Evolutionary conservation across 2,329 filamentous ascomycete genomes (phyloP).

Genomic region (Neoascochyta sp.): DNA sequence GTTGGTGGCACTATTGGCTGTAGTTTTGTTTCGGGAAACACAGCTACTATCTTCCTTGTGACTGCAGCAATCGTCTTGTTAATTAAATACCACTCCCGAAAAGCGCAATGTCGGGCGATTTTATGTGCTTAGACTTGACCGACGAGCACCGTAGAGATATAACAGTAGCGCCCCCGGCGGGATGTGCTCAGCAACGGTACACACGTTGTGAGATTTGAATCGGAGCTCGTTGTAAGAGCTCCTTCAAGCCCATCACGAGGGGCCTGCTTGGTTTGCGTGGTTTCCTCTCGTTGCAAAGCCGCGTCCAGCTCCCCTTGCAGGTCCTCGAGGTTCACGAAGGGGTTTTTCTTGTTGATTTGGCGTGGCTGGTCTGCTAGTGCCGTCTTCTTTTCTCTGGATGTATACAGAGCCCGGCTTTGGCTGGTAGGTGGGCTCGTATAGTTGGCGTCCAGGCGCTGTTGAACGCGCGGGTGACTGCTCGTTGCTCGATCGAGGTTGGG

Average conservation of each 20-base stretch:
- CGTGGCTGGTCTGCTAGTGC: constrained; percentile 47
- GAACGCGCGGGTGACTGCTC: constrained; percentile 35
- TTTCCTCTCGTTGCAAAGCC: constrained; percentile 65
- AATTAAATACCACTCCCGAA: no score
- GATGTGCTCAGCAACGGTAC: no score
- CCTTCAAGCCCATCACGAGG: constrained; percentile 17
- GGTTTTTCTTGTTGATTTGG: constrained; percentile 64
- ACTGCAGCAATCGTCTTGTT: no score
- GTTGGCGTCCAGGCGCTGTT: constrained; percentile 50
- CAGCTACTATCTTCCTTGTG: no score
- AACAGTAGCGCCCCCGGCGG: no score
- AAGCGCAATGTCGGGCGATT: no score
- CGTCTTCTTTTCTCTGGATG: constrained; percentile 44
- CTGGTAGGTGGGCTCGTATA: constrained; percentile 74
- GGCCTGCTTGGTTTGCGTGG: constrained; percentile 12
- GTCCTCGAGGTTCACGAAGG: constrained; percentile 71
- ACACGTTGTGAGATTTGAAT: no score
- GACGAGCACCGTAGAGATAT: no score
- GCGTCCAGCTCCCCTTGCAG: constrained; percentile 72
- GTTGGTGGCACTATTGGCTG: no score
- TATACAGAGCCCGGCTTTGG: constrained; percentile 57
- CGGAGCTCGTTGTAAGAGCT: no score
- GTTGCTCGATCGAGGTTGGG: constrained; percentile 37
- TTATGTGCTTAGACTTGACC: no score
- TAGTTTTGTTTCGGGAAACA: no score